Conservation (phyloP, 306 rosid genomes). For the Casuarina glauca region DNA sequence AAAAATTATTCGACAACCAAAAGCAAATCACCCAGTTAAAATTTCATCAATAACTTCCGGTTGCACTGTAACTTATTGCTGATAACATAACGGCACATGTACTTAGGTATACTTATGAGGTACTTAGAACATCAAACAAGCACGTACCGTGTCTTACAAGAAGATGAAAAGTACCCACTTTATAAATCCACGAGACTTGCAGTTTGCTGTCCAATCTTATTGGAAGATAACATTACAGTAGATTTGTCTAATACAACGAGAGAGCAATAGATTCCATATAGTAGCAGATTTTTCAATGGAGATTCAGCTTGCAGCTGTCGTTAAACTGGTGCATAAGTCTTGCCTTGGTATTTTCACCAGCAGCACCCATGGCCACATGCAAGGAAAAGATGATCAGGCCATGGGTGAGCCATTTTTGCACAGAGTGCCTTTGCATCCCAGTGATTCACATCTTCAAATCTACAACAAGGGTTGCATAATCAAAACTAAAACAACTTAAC, state of each 20-base stretch:
- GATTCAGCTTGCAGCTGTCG: conserved; percentile 31
- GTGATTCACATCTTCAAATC: conserved; percentile 74
- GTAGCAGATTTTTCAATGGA: not conserved
- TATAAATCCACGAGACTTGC: not conserved
- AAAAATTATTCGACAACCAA: too few species aligned
- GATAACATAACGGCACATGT: too few species aligned
- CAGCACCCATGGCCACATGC: conserved; percentile 85
- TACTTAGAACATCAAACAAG: not conserved
- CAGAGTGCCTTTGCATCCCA: conserved; percentile 67
- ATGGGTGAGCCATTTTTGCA: conserved; percentile 76
- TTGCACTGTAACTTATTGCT: too few species aligned
- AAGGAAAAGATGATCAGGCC: conserved; percentile 78
- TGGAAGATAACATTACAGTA: not conserved
- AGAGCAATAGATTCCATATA: not conserved
- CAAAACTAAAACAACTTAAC: not conserved
- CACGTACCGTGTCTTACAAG: not conserved
- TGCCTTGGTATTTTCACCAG: conserved; percentile 57
- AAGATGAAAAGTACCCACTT: too few species aligned
- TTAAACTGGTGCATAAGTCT: conserved; percentile 68
- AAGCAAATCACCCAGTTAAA: too few species aligned
- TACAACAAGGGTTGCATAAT: conserved; percentile 18
- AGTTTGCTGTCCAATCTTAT: conserved; percentile 4
- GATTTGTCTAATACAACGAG: not conserved
- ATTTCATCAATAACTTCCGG: too few species aligned
- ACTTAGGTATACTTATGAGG: too few species aligned